Percentiles rank a stretch among this genome's conserved stretches.
Evolutionary conservation across 805 yeast species (phyloP).

Genomic region (Alloascoidea hylecoeti): DNA sequence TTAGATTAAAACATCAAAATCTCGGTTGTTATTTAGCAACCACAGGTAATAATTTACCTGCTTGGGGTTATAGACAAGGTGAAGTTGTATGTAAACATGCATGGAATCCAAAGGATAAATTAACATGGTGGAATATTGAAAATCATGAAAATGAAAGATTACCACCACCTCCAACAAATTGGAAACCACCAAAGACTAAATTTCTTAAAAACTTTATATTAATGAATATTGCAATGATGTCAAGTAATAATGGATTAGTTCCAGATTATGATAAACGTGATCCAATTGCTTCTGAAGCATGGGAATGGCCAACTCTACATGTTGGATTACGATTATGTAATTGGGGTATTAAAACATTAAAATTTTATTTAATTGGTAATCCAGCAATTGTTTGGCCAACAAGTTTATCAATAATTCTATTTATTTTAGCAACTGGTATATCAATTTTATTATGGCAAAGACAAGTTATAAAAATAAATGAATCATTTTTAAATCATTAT

Average conservation of each 20-base stretch:
- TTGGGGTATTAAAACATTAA: conserved; percentile 45
- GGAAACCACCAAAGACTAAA: conserved; percentile 58
- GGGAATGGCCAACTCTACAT: conserved; percentile 84
- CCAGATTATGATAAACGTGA: conserved; percentile 71
- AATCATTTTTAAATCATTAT: conserved; percentile 43
- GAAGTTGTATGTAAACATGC: conserved; percentile 59
- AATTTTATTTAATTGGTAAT: conserved; percentile 60
- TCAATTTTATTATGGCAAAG: conserved; percentile 65
- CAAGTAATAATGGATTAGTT: conserved; percentile 68
- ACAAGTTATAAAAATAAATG: conserved; percentile 28
- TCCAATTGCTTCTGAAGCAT: conserved; percentile 54
- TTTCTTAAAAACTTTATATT: conserved; percentile 67
- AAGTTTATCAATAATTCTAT: conserved; percentile 33
- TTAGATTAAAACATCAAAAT: conserved; percentile 48
- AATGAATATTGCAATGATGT: conserved; percentile 77
- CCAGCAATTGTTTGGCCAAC: conserved; percentile 75
- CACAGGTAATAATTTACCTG: conserved; percentile 52
- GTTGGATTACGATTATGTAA: conserved; percentile 66
- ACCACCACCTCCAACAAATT: conserved; percentile 43
- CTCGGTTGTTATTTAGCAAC: conserved; percentile 71
- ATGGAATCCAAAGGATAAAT: conserved; percentile 43
- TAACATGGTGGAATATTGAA: conserved; percentile 86
- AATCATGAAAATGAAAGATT: conserved; percentile 44
- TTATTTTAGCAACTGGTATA: conserved; percentile 13
- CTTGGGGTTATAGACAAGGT: conserved; percentile 78